phyloP scores from a whole-genome alignment of 106 monocot genomes.

The Acorus calamus region DNA sequence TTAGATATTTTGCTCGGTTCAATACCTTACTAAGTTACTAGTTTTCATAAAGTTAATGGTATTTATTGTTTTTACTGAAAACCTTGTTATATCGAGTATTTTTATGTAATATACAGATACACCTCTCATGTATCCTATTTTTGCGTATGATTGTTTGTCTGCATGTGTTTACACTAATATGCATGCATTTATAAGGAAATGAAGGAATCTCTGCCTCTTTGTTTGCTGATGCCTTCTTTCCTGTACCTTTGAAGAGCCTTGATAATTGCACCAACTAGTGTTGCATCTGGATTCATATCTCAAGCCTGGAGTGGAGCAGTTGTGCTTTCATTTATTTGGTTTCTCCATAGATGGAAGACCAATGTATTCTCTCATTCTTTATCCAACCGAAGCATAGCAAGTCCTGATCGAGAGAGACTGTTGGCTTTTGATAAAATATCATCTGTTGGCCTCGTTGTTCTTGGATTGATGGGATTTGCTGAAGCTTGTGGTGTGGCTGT shows the following conservation, averaged over 20 bases:
- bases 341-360: constrained; percentile 88
- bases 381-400: constrained; percentile 22
- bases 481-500: constrained; percentile 85
- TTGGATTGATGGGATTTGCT: constrained; percentile 70
- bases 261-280: constrained; percentile 45
- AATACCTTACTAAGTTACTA: too few relatives aligned
- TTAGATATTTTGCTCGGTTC: too few relatives aligned
- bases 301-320: constrained; percentile 76
- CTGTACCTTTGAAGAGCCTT: constrained; percentile 26
- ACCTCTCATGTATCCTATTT: too few relatives aligned
- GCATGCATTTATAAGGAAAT: too few relatives aligned
- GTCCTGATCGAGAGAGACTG: constrained; percentile 54
- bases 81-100: too few relatives aligned
- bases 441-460: constrained; percentile 51
- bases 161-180: too few relatives aligned
- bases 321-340: constrained; percentile 88
- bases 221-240: background rate
- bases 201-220: too few relatives aligned
- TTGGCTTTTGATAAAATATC: constrained; percentile 73
- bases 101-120: too few relatives aligned
- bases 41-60: too few relatives aligned
- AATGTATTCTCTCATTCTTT: constrained; percentile 45
- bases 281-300: constrained; percentile 41
- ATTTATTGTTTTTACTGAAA: too few relatives aligned
- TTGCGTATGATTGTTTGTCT: too few relatives aligned